Base-by-base conservation (phyloP, 148 eudicot genomes). In the Drosera capensis region DNA sequence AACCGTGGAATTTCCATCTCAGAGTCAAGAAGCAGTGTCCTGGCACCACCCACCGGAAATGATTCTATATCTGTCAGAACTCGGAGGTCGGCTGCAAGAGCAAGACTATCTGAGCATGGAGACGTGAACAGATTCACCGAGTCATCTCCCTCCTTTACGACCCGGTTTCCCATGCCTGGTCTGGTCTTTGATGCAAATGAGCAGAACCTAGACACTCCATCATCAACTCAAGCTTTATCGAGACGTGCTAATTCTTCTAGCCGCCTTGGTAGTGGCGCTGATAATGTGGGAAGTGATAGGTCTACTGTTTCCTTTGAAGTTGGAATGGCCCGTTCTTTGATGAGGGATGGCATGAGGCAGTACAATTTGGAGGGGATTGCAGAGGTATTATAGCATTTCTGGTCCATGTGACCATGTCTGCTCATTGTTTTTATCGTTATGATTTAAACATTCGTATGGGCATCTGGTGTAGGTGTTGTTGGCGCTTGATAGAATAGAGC, bases 401-500 rank as follows among this genome's bases (percentile, higher is more conserved):
- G 1, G n/a, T 15, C n/a, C 1, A 19, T 41, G 8, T 19, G 11
- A 13, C 41, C 68, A n/a, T 45, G 40, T 37, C 7, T 7, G 0
- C 20, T 41, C 22, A 41, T 41, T 41, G 46, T 11, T 44, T 43
- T 24, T 17, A n/a, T 28, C 26, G 14, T 41, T 20, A 15, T 13
- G 5, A 4, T 2, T 13, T 2, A 34, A 19, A 3, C 7, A 18
- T 41, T 8, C 7, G 13, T 7, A 19, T 17, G 45, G 8, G 21
- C 7, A 17, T 17, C 3, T 7, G 23, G 45, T 62, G 53, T 69
- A 83, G 97, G 70, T 81, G 51, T 45, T 90, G 22, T 49, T 78
- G 62, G 87, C 92, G 0, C 75, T 90, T 28, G 93, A 80, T 51
- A 75, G 94, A 54, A 74, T 88, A 47, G 97, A 75, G 54, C 86